Evolutionary conservation across 2,329 filamentous ascomycete species (phyloP).

Genomic region (Mariannaea elegans): DNA sequence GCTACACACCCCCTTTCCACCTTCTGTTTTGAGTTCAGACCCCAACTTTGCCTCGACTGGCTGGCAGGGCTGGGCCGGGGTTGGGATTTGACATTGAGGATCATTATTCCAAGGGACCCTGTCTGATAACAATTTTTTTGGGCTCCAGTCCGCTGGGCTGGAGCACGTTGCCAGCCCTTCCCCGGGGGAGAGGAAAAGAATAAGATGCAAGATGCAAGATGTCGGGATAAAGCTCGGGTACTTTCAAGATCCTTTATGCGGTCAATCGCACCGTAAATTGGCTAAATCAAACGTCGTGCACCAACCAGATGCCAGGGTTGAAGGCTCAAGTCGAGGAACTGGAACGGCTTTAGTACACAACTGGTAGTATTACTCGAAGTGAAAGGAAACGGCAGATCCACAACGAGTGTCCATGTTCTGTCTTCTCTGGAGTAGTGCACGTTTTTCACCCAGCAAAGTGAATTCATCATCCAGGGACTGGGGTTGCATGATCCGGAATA

Average conservation of each 20-base stretch:
- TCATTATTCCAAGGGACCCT: not conserved
- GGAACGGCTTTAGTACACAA: slow-evolving; percentile 8
- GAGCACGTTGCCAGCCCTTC: slow-evolving; percentile 1
- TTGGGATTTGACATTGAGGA: slow-evolving; percentile 11
- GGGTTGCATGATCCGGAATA: not conserved
- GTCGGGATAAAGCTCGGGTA: slow-evolving; percentile 11
- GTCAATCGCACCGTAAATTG: slow-evolving; percentile 11
- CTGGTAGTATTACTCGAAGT: slow-evolving; percentile 20
- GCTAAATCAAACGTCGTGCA: not conserved
- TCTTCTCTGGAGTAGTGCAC: not conserved
- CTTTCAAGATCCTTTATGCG: slow-evolving; percentile 14
- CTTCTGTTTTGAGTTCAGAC: slow-evolving; percentile 14
- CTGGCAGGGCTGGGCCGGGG: slow-evolving; percentile 6
- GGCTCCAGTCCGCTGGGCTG: not conserved
- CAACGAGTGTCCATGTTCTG: slow-evolving; percentile 11
- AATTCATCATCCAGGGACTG: not conserved
- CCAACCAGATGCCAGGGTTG: not conserved
- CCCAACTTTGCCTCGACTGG: slow-evolving; percentile 5
- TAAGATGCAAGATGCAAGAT: not conserved
- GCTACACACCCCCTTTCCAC: not conserved
- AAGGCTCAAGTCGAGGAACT: not conserved
- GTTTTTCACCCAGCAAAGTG: no score
- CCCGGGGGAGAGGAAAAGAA: not conserved
- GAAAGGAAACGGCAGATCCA: slow-evolving; percentile 25
- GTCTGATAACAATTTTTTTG: not conserved